A percentile compares a stretch with the other conserved stretches of the same genome.
Conservation (phyloP, 2,329 filamentous ascomycete genomes). For the Emergomyces orientalis region DNA sequence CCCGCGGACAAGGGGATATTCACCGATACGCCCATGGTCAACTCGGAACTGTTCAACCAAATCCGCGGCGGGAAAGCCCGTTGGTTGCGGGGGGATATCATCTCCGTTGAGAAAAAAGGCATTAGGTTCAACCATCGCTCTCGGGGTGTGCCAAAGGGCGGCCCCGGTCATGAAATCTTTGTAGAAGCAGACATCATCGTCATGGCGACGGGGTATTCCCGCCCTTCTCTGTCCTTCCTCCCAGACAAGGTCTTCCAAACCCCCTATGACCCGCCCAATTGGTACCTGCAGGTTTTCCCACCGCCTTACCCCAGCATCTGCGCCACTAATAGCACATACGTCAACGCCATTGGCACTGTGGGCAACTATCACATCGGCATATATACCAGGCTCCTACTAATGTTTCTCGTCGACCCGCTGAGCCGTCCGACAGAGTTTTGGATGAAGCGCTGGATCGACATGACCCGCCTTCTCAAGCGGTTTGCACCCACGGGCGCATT, state of each 20-base stretch:
- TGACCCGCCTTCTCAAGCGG: slow-evolving; percentile 63
- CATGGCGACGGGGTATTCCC: slow-evolving; percentile 73
- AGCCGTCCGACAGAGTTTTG: slow-evolving; percentile 60
- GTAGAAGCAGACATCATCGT: slow-evolving; percentile 68
- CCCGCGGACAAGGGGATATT: slow-evolving; percentile 66
- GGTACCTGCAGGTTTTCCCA: slow-evolving; percentile 83
- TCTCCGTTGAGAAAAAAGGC: slow-evolving; percentile 53
- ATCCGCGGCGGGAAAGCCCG: slow-evolving; percentile 61
- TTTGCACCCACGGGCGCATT: slow-evolving; percentile 65
- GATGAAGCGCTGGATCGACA: slow-evolving; percentile 82
- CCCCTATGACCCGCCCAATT: slow-evolving; percentile 70
- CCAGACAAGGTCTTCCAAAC: slow-evolving; percentile 63
- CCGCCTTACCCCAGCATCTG: slow-evolving; percentile 63
- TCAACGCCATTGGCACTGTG: slow-evolving; percentile 70
- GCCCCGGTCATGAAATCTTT: slow-evolving; percentile 56
- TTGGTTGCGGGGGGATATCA: slow-evolving; percentile 75
- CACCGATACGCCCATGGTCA: slow-evolving; percentile 79
- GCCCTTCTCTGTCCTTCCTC: slow-evolving; percentile 64
- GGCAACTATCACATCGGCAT: slow-evolving; percentile 87
- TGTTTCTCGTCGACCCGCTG: slow-evolving; percentile 74
- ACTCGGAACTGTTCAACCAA: slow-evolving; percentile 67
- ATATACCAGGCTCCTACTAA: slow-evolving; percentile 74
- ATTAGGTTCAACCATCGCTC: slow-evolving; percentile 62
- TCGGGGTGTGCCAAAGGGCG: slow-evolving; percentile 65
- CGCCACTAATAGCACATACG: slow-evolving; percentile 75